These are phyloP conservation scores for Yamadazyma kitorensis DNA, from an alignment of 805 yeast genomes.

Conservation along the genomic window DNA sequence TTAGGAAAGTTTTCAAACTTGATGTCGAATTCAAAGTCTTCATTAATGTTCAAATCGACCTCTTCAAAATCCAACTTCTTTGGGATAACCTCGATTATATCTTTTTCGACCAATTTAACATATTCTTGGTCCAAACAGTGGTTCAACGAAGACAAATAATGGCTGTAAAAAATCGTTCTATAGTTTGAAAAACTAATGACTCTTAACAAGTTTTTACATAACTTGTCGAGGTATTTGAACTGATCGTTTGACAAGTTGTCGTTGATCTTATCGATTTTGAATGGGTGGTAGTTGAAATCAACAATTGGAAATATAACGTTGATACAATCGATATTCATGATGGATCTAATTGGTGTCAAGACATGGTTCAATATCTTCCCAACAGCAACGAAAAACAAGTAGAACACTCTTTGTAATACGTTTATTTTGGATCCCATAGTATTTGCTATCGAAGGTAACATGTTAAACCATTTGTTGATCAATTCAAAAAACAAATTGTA, in stretches of 20 bases:
- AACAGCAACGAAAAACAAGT: slow-evolving; percentile 32
- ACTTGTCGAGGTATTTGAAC: slow-evolving; percentile 18
- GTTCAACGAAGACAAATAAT: slow-evolving; percentile 15
- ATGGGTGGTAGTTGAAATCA: slow-evolving; percentile 24
- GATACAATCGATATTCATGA: slow-evolving; percentile 33
- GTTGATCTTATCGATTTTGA: slow-evolving; percentile 14
- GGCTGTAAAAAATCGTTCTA: slow-evolving; percentile 26
- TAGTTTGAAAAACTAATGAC: slow-evolving; percentile 32
- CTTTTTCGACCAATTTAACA: slow-evolving; percentile 11
- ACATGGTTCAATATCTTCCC: slow-evolving; percentile 34
- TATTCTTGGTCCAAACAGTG: slow-evolving; percentile 22
- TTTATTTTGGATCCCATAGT: slow-evolving; percentile 24
- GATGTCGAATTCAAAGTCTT: slow-evolving; percentile 10
- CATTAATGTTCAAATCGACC: slow-evolving; percentile 6
- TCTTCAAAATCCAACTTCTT: slow-evolving; percentile 14
- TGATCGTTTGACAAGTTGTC: slow-evolving; percentile 16
- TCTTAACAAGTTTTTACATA: slow-evolving; percentile 27
- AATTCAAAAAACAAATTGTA: slow-evolving; percentile 31
- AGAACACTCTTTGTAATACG: slow-evolving; percentile 32
- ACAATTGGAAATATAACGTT: slow-evolving; percentile 29
- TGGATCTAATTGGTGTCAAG: slow-evolving; percentile 32
- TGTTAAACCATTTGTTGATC: slow-evolving; percentile 33
- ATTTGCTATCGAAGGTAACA: slow-evolving; percentile 31
- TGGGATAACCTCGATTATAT: slow-evolving; percentile 16
- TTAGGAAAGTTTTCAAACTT: slow-evolving; percentile 17